Evolutionary conservation across 2,329 filamentous ascomycete genomes (phyloP).

Genomic region (Sporothrix dimorphospora): DNA sequence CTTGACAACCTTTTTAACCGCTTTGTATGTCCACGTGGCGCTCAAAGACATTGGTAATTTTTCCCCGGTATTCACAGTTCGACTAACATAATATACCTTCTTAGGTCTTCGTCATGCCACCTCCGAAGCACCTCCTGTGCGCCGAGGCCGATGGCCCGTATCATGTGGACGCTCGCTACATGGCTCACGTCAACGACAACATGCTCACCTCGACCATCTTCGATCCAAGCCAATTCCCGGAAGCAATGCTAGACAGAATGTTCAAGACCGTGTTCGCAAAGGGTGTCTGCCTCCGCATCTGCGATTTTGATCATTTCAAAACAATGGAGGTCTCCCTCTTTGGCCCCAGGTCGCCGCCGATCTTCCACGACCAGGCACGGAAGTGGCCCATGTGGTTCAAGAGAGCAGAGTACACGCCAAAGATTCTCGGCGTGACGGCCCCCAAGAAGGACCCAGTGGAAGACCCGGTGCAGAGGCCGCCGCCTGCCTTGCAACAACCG

Average conservation of each 20-base stretch:
- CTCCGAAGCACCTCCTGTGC: slow-evolving; percentile 36
- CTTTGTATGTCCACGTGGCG: slow-evolving; percentile 19
- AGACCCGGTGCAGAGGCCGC: neutral
- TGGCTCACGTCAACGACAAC: slow-evolving; percentile 38
- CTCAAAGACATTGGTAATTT: neutral
- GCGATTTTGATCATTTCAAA: slow-evolving; percentile 31
- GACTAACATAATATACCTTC: neutral
- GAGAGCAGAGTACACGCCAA: slow-evolving; percentile 28
- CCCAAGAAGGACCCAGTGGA: neutral
- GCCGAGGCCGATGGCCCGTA: slow-evolving; percentile 34
- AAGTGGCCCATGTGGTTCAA: slow-evolving; percentile 31
- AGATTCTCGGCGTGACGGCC: neutral
- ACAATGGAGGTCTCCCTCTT: slow-evolving; percentile 33
- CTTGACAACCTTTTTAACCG: slow-evolving; percentile 35
- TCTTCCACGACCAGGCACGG: slow-evolving; percentile 32
- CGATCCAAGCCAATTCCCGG: slow-evolving; percentile 35
- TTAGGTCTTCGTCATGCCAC: slow-evolving; percentile 3
- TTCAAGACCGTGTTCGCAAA: slow-evolving; percentile 35
- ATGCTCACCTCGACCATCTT: slow-evolving; percentile 39
- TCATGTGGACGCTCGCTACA: slow-evolving; percentile 38
- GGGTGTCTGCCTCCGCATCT: slow-evolving; percentile 38
- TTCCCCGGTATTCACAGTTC: neutral
- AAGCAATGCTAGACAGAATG: neutral
- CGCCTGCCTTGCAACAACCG: neutral
- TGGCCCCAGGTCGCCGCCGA: slow-evolving; percentile 33